Conservation (phyloP, 768 basidiomycete genomes). For the Amanita rubescens region DNA sequence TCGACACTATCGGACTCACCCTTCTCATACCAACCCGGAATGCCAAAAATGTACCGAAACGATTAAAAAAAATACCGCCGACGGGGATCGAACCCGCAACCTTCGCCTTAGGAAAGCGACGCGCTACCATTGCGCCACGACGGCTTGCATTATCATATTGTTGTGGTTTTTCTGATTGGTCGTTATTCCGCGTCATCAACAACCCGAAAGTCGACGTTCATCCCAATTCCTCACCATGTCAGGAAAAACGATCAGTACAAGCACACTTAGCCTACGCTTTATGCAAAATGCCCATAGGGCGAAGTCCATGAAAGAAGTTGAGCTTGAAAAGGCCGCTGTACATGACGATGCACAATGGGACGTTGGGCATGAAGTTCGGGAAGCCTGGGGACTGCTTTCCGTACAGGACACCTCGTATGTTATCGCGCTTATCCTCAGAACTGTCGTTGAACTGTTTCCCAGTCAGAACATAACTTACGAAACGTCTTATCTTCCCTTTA, state of each 20-base stretch:
- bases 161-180: too few relatives aligned
- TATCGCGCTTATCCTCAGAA: constrained; percentile 1
- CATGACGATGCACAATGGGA: constrained; percentile 65
- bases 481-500: constrained; percentile 58
- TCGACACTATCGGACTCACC: too few relatives aligned
- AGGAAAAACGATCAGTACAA: constrained; percentile 50
- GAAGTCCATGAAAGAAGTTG: constrained; percentile 41
- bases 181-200: too few relatives aligned
- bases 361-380: constrained; percentile 41
- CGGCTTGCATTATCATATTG: neutral
- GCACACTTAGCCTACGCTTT: constrained; percentile 60
- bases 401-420: constrained; percentile 16
- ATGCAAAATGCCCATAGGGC: constrained; percentile 65
- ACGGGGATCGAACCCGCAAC: constrained; percentile 11
- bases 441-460: neutral
- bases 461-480: constrained; percentile 41
- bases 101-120: constrained; percentile 11
- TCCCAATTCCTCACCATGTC: constrained; percentile 20
- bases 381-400: constrained; percentile 39
- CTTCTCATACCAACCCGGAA: neutral
- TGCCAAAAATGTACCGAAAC: neutral
- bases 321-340: constrained; percentile 45
- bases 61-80: neutral
- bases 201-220: too few relatives aligned
- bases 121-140: constrained; percentile 11